These are phyloP conservation scores for Monilinia aucupariae DNA, from an alignment of 2,329 filamentous ascomycete genomes.

Conservation along the genomic window DNA sequence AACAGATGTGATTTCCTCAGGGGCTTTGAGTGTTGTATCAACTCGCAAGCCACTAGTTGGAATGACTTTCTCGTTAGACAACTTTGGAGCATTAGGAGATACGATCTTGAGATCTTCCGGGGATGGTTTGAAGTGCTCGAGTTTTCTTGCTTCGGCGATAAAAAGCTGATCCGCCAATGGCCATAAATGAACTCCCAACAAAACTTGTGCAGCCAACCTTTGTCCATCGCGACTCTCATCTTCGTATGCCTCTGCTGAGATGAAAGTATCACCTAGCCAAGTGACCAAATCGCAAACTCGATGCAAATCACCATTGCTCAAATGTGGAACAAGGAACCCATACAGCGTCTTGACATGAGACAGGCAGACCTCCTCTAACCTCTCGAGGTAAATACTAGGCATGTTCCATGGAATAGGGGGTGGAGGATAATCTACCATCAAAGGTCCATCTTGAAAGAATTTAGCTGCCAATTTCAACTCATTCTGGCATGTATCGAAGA, in stretches of 20 bases:
- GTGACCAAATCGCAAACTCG: constrained; percentile 30
- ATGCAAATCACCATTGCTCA: constrained; percentile 30
- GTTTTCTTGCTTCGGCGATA: constrained; percentile 31
- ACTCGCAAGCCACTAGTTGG: constrained; percentile 11
- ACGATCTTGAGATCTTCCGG: constrained; percentile 28
- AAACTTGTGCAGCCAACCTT: constrained; percentile 27
- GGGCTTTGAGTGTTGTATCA: constrained; percentile 34
- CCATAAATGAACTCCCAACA: constrained; percentile 33
- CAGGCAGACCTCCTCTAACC: constrained; percentile 30
- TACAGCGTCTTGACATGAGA: constrained; percentile 31
- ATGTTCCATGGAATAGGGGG: constrained; percentile 25
- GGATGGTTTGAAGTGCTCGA: constrained; percentile 32
- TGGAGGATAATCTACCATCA: constrained; percentile 26
- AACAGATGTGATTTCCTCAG: constrained; percentile 51
- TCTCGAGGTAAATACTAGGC: constrained; percentile 28
- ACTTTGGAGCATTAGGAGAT: not conserved
- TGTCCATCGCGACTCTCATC: constrained; percentile 28
- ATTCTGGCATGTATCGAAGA: constrained; percentile 34
- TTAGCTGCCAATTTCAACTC: constrained; percentile 30
- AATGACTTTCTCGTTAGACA: not conserved
- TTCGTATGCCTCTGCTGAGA: constrained; percentile 28
- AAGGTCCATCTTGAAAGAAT: constrained; percentile 31
- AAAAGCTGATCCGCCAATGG: constrained; percentile 32
- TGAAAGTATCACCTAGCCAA: constrained; percentile 33
- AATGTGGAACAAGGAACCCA: constrained; percentile 28